Conservation (phyloP, 768 basidiomycete genomes). For the Flagelloscypha sp. region DNA sequence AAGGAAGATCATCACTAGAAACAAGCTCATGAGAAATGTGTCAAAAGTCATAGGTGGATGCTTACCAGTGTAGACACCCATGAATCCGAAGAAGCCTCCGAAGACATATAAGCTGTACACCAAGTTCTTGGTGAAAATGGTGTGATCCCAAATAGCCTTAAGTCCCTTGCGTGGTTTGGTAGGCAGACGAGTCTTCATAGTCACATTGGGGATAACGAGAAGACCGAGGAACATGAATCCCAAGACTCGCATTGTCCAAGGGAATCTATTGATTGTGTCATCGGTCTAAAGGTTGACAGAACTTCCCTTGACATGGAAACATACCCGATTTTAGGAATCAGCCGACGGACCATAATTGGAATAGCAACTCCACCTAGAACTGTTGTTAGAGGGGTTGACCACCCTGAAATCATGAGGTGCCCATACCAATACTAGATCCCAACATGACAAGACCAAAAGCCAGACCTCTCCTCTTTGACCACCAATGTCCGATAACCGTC, state of each 20-base stretch:
- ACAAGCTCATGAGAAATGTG: not conserved
- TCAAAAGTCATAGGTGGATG: constrained; percentile 4
- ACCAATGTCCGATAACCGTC: constrained; percentile 56
- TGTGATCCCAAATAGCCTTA: too few relatives aligned
- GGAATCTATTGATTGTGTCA: constrained; percentile 33
- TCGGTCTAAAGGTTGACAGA: constrained; percentile 41
- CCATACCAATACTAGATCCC: constrained; percentile 52
- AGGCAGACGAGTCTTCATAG: too few relatives aligned
- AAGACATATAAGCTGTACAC: too few relatives aligned
- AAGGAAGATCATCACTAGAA: constrained; percentile 48
- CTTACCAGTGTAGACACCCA: constrained; percentile 56
- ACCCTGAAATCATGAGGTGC: too few relatives aligned
- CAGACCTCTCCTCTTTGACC: constrained; percentile 42
- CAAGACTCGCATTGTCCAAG: constrained; percentile 43
- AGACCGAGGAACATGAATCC: constrained; percentile 32
- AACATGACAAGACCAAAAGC: constrained; percentile 47
- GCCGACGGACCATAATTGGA: constrained; percentile 32
- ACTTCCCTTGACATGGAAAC: constrained; percentile 33
- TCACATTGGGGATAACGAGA: too few relatives aligned
- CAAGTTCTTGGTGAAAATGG: too few relatives aligned
- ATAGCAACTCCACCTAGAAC: constrained; percentile 40
- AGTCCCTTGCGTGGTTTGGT: too few relatives aligned
- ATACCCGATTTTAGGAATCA: constrained; percentile 33
- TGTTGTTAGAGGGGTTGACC: too few relatives aligned
- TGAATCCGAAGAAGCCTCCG: constrained; percentile 38